Percentiles rank a stretch among this genome's conserved stretches.
phyloP scores from a whole-genome alignment of 2,329 filamentous ascomycete genomes.

The Ophiognomonia clavigignenti-juglandacearum region DNA sequence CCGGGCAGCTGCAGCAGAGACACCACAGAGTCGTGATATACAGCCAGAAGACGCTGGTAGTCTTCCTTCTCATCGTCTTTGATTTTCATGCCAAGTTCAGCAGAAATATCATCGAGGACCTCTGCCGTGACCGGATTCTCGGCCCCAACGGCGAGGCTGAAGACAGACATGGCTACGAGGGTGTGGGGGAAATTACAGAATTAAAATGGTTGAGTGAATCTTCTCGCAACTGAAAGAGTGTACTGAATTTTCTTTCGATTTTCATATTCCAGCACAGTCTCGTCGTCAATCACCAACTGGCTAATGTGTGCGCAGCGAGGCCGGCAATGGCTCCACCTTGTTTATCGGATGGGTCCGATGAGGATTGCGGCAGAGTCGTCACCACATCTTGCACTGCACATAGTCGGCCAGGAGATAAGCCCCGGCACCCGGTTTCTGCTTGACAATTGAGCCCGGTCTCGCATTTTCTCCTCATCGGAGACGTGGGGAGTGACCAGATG shows the following conservation, averaged over 20 bases:
- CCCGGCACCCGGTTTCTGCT: too few relatives aligned
- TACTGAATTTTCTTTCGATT: too few relatives aligned
- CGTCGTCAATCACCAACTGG: too few relatives aligned
- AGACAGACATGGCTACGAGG: not conserved
- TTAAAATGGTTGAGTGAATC: not conserved
- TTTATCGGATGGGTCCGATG: too few relatives aligned
- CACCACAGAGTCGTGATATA: not conserved
- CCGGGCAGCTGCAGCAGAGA: not conserved
- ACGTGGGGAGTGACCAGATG: not conserved
- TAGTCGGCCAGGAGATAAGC: too few relatives aligned
- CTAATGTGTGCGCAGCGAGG: too few relatives aligned
- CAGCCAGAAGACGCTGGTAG: not conserved
- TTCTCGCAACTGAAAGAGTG: too few relatives aligned
- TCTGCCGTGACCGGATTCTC: conserved; percentile 2
- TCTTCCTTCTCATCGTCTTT: not conserved
- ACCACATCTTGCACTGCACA: too few relatives aligned
- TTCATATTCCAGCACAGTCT: too few relatives aligned
- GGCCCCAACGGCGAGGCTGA: not conserved
- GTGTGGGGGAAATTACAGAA: not conserved
- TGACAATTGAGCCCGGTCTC: too few relatives aligned
- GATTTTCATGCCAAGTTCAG: conserved; percentile 16
- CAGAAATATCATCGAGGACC: conserved; percentile 13
- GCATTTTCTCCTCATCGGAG: not conserved
- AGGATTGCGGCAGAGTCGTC: too few relatives aligned
- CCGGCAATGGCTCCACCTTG: too few relatives aligned